Base-by-base conservation (phyloP, 1,139 yeast species). In the Ogataea hybrid region DNA sequence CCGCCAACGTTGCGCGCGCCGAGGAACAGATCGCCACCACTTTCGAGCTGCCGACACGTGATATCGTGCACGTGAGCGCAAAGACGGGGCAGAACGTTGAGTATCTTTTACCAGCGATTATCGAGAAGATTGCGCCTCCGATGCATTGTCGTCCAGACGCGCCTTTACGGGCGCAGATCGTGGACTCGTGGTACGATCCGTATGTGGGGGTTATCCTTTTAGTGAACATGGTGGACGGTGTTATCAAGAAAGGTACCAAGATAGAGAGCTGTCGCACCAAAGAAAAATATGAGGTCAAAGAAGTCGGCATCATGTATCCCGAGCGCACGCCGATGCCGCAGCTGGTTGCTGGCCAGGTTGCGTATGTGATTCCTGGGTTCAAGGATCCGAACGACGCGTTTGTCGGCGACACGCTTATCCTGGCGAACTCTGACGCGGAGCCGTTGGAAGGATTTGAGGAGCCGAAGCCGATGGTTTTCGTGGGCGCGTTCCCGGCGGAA, bases 401-500 rank as follows among this genome's bases (percentile, higher is more conserved):
- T 58, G 83, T 90, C 45, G 98, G 98, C 29, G 98, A 92, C 60
- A 92, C 98, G 0, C 76, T 88, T 51, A 79, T 81, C 73, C 81
- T 78, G 44, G 69, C 71, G n/a, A 87, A 86, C 2, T 71, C 76
- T 22, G 76, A 72, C 41, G 79, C 86, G 2, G 85, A 81, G 45
- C 83, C 96, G 1, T 69, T 92, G 22, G 96, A 96, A 0, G 97
- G 97, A 0, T 92, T 92, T 63, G 97, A 90, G 62, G 97, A 88
- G 54, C 90, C 95, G 1, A 90, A 92, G 61, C 97, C 98, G 1
- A 92, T 92, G 97, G 97, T 92, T 6, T 92, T 90, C 63, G 95
- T 92, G 33, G 98, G 98, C 7, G 98, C 98, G 0, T 92, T 89
- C 56, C 98, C 98, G 0, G 94, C 96, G 0, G 96, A 90, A 59